Evolutionary conservation across 805 yeast species (phyloP).

Genomic region (Myxozyma neotropica): DNA sequence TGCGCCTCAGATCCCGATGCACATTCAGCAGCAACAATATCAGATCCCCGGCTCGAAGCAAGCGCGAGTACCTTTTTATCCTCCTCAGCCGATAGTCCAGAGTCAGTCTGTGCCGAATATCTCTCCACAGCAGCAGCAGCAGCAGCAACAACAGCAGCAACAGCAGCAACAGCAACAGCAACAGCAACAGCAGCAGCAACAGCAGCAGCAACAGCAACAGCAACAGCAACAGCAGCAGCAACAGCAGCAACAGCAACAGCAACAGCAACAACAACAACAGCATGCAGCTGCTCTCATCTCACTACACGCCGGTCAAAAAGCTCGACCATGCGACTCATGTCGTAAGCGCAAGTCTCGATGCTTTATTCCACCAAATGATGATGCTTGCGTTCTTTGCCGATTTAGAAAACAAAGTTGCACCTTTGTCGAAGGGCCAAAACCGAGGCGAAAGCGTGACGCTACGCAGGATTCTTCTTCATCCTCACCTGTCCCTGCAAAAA

Average conservation of each 20-base stretch:
- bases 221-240: no score
- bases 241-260: background rate
- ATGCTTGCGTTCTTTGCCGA: constrained; percentile 60
- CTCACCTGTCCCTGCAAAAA: background rate
- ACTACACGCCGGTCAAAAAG: constrained; percentile 32
- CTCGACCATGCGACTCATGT: constrained; percentile 80
- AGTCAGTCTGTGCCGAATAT: background rate
- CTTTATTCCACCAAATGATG: constrained; percentile 62
- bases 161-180: constrained; percentile 3
- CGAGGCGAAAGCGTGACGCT: constrained; percentile 44
- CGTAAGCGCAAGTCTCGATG: constrained; percentile 79
- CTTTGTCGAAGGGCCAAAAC: constrained; percentile 57
- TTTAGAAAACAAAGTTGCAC: constrained; percentile 84
- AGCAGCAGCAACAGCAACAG: constrained; percentile 4
- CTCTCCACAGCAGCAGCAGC: constrained; percentile 1
- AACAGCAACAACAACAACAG: constrained; percentile 7
- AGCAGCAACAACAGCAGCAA: no score
- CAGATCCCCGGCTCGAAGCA: background rate
- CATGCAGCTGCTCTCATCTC: constrained; percentile 15
- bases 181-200: constrained; percentile 1
- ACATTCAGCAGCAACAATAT: constrained; percentile 4
- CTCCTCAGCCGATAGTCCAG: background rate
- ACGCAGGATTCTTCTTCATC: background rate
- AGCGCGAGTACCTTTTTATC: background rate
- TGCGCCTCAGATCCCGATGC: background rate